Percentiles rank a stretch among this genome's conserved stretches.
Evolutionary conservation across 805 yeast species (phyloP).

Genomic region (Teunomyces aglyptinius): DNA sequence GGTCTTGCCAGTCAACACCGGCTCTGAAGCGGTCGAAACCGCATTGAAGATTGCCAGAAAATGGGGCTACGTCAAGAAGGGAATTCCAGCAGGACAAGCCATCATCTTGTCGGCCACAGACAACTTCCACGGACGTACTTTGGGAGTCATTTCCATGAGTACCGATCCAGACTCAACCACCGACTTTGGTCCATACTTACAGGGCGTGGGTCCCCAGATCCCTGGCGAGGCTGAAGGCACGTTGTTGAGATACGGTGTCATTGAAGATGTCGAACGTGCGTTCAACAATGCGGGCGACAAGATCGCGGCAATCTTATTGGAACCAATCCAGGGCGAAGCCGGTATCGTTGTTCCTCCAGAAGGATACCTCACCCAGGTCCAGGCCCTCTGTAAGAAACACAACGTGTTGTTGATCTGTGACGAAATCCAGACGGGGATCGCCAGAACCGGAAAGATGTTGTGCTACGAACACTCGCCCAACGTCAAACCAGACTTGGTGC

Average conservation of each 20-base stretch:
- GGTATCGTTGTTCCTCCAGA: slow-evolving; percentile 93
- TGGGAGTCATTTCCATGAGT: slow-evolving; percentile 93
- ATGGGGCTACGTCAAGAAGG: slow-evolving; percentile 92
- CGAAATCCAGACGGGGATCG: slow-evolving; percentile 97
- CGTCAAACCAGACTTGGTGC: slow-evolving; percentile 84
- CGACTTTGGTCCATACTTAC: slow-evolving; percentile 85
- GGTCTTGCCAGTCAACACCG: slow-evolving; percentile 97
- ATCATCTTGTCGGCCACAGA: slow-evolving; percentile 82
- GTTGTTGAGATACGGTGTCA: slow-evolving; percentile 74
- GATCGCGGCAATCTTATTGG: slow-evolving; percentile 87
- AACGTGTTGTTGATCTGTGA: slow-evolving; percentile 90
- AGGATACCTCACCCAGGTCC: slow-evolving; percentile 73
- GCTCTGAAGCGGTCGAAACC: slow-evolving; percentile 98
- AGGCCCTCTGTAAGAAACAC: slow-evolving; percentile 72
- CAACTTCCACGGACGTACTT: slow-evolving; percentile 95
- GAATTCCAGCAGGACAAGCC: slow-evolving; percentile 80
- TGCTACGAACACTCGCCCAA: slow-evolving; percentile 80
- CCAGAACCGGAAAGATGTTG: slow-evolving; percentile 92
- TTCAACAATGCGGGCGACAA: slow-evolving; percentile 80
- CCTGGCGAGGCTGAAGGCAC: slow-evolving; percentile 67
- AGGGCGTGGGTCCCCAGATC: slow-evolving; percentile 77
- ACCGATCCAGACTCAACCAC: slow-evolving; percentile 92
- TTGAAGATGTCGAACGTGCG: slow-evolving; percentile 84
- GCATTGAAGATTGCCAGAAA: slow-evolving; percentile 91
- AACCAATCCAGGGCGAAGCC: slow-evolving; percentile 98